These are phyloP conservation scores for Rhodotorula graminis DNA, from an alignment of 768 basidiomycete genomes.

Conservation along the genomic window DNA sequence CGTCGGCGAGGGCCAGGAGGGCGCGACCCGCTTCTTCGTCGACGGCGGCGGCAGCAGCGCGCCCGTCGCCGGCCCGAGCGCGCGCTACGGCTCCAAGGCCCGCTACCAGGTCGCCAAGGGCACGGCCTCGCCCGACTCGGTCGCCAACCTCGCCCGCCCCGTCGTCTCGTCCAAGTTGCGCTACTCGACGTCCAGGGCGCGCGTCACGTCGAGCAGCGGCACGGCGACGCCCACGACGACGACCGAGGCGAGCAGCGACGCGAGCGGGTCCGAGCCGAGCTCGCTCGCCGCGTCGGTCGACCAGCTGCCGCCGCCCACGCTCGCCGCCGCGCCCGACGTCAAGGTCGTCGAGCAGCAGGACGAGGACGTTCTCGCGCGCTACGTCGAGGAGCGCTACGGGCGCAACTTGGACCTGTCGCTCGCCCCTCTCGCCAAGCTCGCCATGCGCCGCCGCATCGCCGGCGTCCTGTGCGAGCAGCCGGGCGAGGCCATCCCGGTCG, in stretches of 20 bases:
- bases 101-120: conserved; percentile 34
- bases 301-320: conserved; percentile 3
- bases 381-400: conserved; percentile 91
- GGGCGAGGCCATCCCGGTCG: conserved; percentile 52
- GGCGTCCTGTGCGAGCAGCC: conserved; percentile 54
- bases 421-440: conserved; percentile 75
- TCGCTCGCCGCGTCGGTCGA: conserved; percentile 27
- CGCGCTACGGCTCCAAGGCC: conserved; percentile 29
- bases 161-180: conserved; percentile 19
- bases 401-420: conserved; percentile 73
- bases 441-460: conserved; percentile 80
- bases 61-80: not conserved
- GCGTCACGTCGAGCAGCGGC: conserved; percentile 18
- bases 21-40: not conserved
- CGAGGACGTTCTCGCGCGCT: conserved; percentile 57
- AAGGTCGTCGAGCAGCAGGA: conserved; percentile 43
- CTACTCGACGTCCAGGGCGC: conserved; percentile 32
- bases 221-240: conserved; percentile 16
- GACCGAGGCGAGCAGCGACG: not conserved
- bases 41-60: not conserved
- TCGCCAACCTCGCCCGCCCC: conserved; percentile 27
- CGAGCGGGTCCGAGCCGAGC: conserved; percentile 29
- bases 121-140: conserved; percentile 6
- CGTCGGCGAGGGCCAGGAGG: not conserved
- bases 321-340: conserved; percentile 50